Percentiles rank a stretch among this genome's conserved stretches.
Conservation (phyloP, 352 stramenopile species). For the Saprolegnia parasitica region DNA sequence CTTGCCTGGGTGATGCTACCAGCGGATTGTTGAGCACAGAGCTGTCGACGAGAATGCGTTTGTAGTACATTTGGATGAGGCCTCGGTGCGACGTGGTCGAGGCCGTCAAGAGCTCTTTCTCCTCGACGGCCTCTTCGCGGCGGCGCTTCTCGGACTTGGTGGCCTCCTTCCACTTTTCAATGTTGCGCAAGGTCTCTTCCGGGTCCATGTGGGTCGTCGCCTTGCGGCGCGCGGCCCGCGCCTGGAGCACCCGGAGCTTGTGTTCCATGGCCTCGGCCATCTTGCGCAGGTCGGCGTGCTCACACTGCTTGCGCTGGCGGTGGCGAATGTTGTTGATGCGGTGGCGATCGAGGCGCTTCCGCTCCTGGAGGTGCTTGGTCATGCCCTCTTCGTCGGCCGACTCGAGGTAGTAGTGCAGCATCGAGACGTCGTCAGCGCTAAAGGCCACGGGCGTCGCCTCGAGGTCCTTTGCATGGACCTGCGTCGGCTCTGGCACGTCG, state of each 20-base stretch:
- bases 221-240: background rate
- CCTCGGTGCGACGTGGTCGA: conserved; percentile 9
- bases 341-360: conserved; percentile 5
- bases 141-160: conserved; percentile 28
- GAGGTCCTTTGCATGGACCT: background rate
- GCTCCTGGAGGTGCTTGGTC: conserved; percentile 3
- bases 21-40: conserved; percentile 10
- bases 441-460: background rate
- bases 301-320: conserved; percentile 24
- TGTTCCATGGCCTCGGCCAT: conserved; percentile 15
- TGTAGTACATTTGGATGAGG: conserved; percentile 28
- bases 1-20: conserved; percentile 15
- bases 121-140: conserved; percentile 24
- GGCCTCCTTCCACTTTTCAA: conserved; percentile 11
- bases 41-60: conserved; percentile 14
- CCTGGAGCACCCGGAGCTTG: conserved; percentile 6
- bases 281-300: conserved; percentile 15
- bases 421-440: conserved; percentile 3
- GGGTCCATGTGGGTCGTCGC: background rate
- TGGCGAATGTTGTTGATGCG: conserved; percentile 29
- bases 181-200: conserved; percentile 9
- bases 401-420: conserved; percentile 15
- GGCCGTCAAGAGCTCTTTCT: conserved; percentile 6
- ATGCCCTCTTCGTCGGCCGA: background rate
- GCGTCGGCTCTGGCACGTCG: background rate